Evolutionary conservation across 78 protist genomes (phyloP), one percentile per base, ranked within the genome.

Genomic region (Dictyostelium citrinum): DNA sequence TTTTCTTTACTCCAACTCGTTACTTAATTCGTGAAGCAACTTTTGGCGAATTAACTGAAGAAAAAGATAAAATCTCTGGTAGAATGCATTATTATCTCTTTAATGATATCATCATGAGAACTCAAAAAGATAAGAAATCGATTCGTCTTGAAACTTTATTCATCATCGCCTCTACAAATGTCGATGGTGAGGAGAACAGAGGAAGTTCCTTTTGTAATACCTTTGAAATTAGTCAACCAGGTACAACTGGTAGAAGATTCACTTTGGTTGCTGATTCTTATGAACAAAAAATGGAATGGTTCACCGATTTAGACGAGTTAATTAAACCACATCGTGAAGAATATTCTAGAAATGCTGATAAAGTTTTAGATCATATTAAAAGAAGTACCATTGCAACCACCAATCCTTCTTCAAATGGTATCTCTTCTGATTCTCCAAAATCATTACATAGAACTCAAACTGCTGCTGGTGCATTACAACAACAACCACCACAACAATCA

Each of bases 271-370:
- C 64, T 0, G 93, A 88, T 14, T 45, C 93, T 22, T 88, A 88
- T 10, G 93, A 88, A 49, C 93, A 88, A 79, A 88, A 88, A 58
- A 88, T 88, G 93, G 93, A 88, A 49, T 88, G 93, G 93, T 27
- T 61, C 41, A 78, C 84, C 8, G 93, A 88, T 20, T 41, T 88
- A 17, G 86, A 88, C 31, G 64, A 58, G 22, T 17, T 88, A 4
- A 88, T 78, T n/a, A 24, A 79, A 24, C 93, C 93, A 14, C 71
- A 78, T 29, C 37, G 81, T 33, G 93, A 88, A 31, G 86, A 76
- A 35, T 68, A n/a, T 7, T 27, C 5, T 5, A 76, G 70, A 49
- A 83, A 88, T 31, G 81, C 81, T 49, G 93, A 88, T 45, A 88
- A 88, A 33, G 64, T 67, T 7, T 46, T 88, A 37, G 93, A 88